Evolutionary conservation across 305 asterid species (phyloP), one percentile per base, ranked within the genome.

Genomic region (Fraxinus floribunda): DNA sequence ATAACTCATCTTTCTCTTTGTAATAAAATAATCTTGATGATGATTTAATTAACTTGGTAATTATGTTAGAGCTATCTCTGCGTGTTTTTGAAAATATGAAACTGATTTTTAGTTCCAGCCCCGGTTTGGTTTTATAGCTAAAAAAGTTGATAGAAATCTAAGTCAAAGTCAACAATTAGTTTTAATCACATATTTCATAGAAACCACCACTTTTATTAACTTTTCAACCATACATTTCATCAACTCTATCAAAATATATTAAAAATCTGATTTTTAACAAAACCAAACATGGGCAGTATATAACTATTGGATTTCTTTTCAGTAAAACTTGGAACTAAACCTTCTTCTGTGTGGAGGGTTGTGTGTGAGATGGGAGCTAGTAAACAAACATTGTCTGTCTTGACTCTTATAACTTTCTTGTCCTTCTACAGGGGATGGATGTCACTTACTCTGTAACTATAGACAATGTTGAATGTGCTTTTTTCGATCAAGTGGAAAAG

Each of bases 401-500:
- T 84, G 20, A 35, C 20, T 66, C 72, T 34, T 36, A 20, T 29
- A 77, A 24, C 32, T 32, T 26, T 83, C 79, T 79, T 26, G 44
- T 83, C 76, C 72, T 79, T 84, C 6, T 0, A 57, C 88, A 95
- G 99, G 94, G 81, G 85, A 92, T 95, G 99, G 83, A 88, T 70
- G 9, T 41, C 11, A 94, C 99, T 39, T 92, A 91, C 80, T 90
- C 82, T 82, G 88, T 78, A 57, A 90, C 76, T 5, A 91, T 93
- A 10, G 97, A 91, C 77, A 81, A 88, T 34, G 83, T 90, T 29
- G 94, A 92, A 84, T 95, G 97, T 85, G 88, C 97, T 49, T 95
- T 83, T 82, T 95, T 93, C 77, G 98, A 95, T 90, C 85, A 89
- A 84, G 97, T 94, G 84, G 99, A 94, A 44, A 86, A 85, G 83